These are phyloP conservation scores for Mucor sp. DNA, from an alignment of 371 early-diverging fungal species.

Conservation along the genomic window DNA sequence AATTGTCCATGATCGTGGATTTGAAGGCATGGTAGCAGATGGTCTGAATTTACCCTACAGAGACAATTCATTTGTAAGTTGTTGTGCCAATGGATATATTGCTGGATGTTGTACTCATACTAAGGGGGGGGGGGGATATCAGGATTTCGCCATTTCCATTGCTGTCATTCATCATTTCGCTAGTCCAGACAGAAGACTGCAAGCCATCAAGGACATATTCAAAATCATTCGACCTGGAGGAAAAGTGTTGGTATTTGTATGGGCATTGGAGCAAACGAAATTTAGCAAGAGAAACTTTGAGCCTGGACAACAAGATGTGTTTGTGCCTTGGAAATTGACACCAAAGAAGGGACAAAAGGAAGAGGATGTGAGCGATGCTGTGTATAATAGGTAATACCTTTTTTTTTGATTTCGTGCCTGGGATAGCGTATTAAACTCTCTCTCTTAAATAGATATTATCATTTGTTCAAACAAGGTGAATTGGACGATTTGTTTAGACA, in stretches of 20 bases:
- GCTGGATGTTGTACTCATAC: too few species aligned
- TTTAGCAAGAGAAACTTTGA: slow-evolving; percentile 77
- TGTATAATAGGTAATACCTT: slow-evolving; percentile 61
- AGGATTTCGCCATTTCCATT: slow-evolving; percentile 95
- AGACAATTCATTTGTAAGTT: slow-evolving; percentile 65
- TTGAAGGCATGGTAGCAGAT: slow-evolving; percentile 88
- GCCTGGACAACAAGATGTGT: slow-evolving; percentile 82
- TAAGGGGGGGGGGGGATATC: too few species aligned
- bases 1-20: slow-evolving; percentile 76
- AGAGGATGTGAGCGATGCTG: slow-evolving; percentile 24
- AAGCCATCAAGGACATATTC: slow-evolving; percentile 80
- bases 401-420: too few species aligned
- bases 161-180: slow-evolving; percentile 97
- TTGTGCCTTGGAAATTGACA: slow-evolving; percentile 89
- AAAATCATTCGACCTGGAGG: slow-evolving; percentile 78
- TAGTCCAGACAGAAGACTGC: slow-evolving; percentile 71
- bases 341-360: slow-evolving; percentile 27
- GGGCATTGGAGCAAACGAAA: slow-evolving; percentile 92
- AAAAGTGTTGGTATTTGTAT: slow-evolving; percentile 85
- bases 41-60: slow-evolving; percentile 81
- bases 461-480: slow-evolving; percentile 90
- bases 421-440: too few species aligned
- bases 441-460: slow-evolving; percentile 77
- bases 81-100: neutral
- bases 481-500: slow-evolving; percentile 67